Evolutionary conservation across 108 stramenopile genomes (phyloP).

Genomic region (Skeletonema potamos): DNA sequence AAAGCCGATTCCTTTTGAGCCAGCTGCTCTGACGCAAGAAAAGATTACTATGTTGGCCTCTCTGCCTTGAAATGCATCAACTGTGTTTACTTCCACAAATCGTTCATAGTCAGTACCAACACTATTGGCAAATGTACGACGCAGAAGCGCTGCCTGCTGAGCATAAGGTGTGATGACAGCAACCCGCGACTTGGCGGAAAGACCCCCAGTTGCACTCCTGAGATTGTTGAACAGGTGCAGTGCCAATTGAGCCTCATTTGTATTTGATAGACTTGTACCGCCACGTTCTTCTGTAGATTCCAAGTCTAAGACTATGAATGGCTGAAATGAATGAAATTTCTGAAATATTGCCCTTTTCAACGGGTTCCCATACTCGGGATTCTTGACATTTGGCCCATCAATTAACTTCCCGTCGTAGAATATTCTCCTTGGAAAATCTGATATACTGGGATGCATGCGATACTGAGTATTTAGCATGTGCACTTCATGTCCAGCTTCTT

Average conservation of each 20-base stretch:
- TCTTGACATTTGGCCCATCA: constrained; percentile 82
- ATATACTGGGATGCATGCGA: constrained; percentile 92
- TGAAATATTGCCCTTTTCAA: constrained; percentile 49
- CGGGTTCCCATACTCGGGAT: constrained; percentile 70
- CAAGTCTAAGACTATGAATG: constrained; percentile 80
- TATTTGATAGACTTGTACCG: constrained; percentile 80
- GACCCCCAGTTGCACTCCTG: constrained; percentile 46
- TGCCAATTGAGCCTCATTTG: constrained; percentile 76
- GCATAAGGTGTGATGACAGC: constrained; percentile 93
- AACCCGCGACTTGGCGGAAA: constrained; percentile 59
- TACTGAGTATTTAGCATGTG: constrained; percentile 97
- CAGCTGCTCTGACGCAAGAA: constrained; percentile 88
- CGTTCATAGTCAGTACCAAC: constrained; percentile 51
- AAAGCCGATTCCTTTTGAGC: constrained; percentile 94
- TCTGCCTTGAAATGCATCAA: constrained; percentile 95
- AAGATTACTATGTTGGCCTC: constrained; percentile 95
- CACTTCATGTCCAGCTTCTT: constrained; percentile 89
- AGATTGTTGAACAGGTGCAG: constrained; percentile 65
- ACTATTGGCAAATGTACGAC: constrained; percentile 50
- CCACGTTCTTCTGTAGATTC: constrained; percentile 85
- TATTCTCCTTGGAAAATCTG: constrained; percentile 83
- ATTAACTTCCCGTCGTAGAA: constrained; percentile 85
- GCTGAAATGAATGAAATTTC: constrained; percentile 56
- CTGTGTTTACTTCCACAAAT: constrained; percentile 87
- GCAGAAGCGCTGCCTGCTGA: constrained; percentile 78